phyloP scores from a whole-genome alignment of 176 grass and related monocot species.

The Eleusine coracana region DNA sequence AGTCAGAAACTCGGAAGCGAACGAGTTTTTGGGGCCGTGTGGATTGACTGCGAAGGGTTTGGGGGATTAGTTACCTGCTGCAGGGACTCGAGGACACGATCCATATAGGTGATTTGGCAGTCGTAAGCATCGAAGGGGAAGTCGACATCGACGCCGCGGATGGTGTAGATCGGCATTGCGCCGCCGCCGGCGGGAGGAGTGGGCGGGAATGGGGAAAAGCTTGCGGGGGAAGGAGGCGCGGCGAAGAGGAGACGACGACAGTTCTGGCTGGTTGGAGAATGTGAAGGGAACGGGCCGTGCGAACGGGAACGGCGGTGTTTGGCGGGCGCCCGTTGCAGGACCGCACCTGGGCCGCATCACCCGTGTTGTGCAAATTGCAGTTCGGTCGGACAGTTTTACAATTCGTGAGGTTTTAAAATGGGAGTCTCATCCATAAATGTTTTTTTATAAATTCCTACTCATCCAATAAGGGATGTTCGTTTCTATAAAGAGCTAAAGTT shows the following conservation, averaged over 20 bases:
- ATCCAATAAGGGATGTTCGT: too few species aligned
- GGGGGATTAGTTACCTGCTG: conserved; percentile 59
- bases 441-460: too few species aligned
- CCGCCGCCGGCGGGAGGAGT: conserved; percentile 22
- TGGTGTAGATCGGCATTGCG: conserved; percentile 85
- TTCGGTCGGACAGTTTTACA: too few species aligned
- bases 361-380: too few species aligned
- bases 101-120: conserved; percentile 88
- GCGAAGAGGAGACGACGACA: not conserved
- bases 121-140: conserved; percentile 95
- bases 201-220: conserved; percentile 1
- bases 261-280: not conserved
- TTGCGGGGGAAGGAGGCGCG: conserved; percentile 29
- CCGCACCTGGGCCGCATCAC: too few species aligned
- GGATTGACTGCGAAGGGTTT: conserved; percentile 15
- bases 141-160: conserved; percentile 82
- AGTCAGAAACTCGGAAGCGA: conserved; percentile 27
- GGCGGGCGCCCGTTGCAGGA: too few species aligned
- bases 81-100: conserved; percentile 85
- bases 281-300: not conserved
- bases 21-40: not conserved
- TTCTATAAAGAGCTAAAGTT: too few species aligned
- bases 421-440: too few species aligned
- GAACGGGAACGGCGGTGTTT: too few species aligned
- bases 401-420: too few species aligned